Evolutionary conservation across 2,329 filamentous ascomycete genomes (phyloP).

Genomic region (Malbranchea cinnamomea): DNA sequence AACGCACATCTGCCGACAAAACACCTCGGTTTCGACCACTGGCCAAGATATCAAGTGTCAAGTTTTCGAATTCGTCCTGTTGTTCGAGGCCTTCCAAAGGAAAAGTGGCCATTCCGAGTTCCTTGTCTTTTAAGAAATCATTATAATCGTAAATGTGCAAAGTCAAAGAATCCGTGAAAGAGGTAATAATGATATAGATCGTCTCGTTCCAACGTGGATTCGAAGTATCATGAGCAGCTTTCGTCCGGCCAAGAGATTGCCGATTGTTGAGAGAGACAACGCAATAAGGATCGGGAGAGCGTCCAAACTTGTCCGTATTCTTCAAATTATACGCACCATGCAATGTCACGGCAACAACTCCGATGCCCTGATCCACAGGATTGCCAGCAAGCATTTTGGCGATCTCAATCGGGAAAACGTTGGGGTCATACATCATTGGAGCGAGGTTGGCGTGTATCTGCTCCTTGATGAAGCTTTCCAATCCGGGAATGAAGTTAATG

Average conservation of each 20-base stretch:
- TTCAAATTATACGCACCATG: conserved; percentile 86
- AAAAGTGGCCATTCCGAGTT: conserved; percentile 78
- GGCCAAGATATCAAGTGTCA: conserved; percentile 67
- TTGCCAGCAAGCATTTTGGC: conserved; percentile 95
- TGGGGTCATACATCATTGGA: conserved; percentile 96
- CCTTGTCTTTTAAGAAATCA: conserved; percentile 90
- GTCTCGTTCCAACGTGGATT: conserved; percentile 96
- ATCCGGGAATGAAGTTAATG: conserved; percentile 95
- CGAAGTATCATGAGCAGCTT: conserved; percentile 67
- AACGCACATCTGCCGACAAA: conserved; percentile 68
- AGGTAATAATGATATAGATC: conserved; percentile 85
- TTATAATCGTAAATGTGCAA: conserved; percentile 85
- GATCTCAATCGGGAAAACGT: conserved; percentile 96
- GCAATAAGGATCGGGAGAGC: conserved; percentile 81
- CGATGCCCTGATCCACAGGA: conserved; percentile 87
- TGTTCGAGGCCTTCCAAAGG: conserved; percentile 68
- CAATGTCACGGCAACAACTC: conserved; percentile 79
- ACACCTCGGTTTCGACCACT: conserved; percentile 74
- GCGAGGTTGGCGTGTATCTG: conserved; percentile 87
- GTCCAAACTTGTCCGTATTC: conserved; percentile 87
- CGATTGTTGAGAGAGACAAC: conserved; percentile 73
- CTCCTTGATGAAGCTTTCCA: conserved; percentile 87
- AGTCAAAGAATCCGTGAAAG: conserved; percentile 74
- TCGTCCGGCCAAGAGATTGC: conserved; percentile 70
- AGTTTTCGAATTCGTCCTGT: conserved; percentile 63